A percentile compares a stretch with the other conserved stretches of the same genome.
Conservation (phyloP, 106 monocot species). For the Xerophyta viscosa region DNA sequence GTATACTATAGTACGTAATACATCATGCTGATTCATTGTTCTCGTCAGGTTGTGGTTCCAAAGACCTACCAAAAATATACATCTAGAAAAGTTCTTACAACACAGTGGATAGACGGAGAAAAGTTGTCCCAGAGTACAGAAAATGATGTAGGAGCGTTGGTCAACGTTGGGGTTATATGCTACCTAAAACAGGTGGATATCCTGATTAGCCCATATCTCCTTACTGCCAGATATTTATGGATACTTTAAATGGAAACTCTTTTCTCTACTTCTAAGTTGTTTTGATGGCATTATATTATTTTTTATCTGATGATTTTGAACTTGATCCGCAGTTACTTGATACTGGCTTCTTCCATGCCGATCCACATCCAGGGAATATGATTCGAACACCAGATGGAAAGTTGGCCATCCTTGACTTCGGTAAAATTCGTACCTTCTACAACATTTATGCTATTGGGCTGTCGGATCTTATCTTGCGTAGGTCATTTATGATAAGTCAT, state of each 20-base stretch:
- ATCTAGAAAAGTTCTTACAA: constrained; percentile 95
- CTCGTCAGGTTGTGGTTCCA: constrained; percentile 80
- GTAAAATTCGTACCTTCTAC: constrained; percentile 36
- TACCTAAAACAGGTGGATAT: constrained; percentile 99
- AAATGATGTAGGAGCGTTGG: constrained; percentile 89
- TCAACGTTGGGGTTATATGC: constrained; percentile 98
- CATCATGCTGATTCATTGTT: too few relatives aligned
- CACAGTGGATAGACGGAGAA: constrained; percentile 91
- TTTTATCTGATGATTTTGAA: constrained; percentile 6
- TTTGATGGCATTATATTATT: not conserved
- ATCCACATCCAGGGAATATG: constrained; percentile 99
- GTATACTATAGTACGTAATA: too few relatives aligned
- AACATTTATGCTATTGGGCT: too few relatives aligned
- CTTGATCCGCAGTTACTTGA: constrained; percentile 71
- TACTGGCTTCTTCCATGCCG: constrained; percentile 99
- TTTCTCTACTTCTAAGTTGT: too few relatives aligned
- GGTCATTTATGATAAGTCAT: too few relatives aligned
- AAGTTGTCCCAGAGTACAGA: constrained; percentile 97
- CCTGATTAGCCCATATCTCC: too few relatives aligned
- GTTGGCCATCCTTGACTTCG: constrained; percentile 95
- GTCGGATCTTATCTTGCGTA: too few relatives aligned
- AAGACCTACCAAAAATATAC: constrained; percentile 87
- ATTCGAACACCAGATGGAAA: constrained; percentile 99
- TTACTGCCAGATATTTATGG: not conserved
- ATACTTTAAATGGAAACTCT: too few relatives aligned